Evolutionary conservation across 164 flowering plant species (phyloP), one percentile per base, ranked within the genome.

Genomic region (Liriodendron chinense): DNA sequence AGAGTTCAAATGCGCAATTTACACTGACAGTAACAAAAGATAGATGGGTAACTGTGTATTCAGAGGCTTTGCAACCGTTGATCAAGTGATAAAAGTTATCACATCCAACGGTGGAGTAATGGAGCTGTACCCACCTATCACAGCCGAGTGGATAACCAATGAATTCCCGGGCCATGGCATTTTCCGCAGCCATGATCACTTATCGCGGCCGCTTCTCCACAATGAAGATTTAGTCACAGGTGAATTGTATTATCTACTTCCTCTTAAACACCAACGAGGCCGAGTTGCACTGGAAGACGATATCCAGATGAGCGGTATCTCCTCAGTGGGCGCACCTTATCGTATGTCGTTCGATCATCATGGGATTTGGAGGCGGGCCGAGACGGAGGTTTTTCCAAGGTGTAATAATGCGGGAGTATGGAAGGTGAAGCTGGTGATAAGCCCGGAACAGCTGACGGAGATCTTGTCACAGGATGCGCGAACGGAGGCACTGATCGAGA

Each of bases 361-460:
- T 2, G 85, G 94, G 28, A 18, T 72, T 63, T 69, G 84, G 64
- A 89, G 83, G 83, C 84, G 89, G 69, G 82, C 85, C 2, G 82
- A 77, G 22, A 83, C 72, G 0, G 91, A 87, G 5, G 85, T 78
- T 7, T 79, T 84, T n/a, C 81, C 85, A 0, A 78, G 86, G 69
- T 63, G 71, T 21, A 80, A 62, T 21, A 72, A 56, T 10, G 50
- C 57, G 67, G 91, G 94, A 22, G 77, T 92, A 68, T 95, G 99
- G 99, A 95, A 92, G 80, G 99, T 95, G 84, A 92, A 90, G 90
- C 84, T 95, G 72, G 98, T 89, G 64, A 93, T 95, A 3, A 86
- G 84, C 62, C 90, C 93, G 1, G 87, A 87, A 77, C 89, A 90
- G 83, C 65, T 95, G 81, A 2, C 87, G 75, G 89, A 90, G 80